A percentile compares a stretch with the other conserved stretches of the same genome.
Evolutionary conservation across 257 asterid species (phyloP).

Genomic region (Fraxinus pennsylvanica): DNA sequence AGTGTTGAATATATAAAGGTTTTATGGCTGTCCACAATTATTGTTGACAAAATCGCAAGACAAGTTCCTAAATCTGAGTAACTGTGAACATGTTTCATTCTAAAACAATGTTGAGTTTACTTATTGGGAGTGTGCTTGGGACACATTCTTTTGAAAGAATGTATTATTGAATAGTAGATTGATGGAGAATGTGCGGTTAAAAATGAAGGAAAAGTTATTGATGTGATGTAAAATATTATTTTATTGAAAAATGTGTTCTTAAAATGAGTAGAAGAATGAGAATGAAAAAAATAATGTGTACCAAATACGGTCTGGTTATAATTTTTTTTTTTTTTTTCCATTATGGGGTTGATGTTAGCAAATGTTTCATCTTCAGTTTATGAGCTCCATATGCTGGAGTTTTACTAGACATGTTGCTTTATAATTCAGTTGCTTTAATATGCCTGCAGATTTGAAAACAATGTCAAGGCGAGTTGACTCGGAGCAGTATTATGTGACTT

Average conservation of each 20-base stretch:
- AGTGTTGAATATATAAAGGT: background rate
- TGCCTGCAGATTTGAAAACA: slow-evolving; percentile 71
- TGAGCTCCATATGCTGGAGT: background rate
- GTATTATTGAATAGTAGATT: no score
- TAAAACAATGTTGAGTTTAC: background rate
- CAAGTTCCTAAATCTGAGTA: background rate
- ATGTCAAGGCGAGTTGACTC: slow-evolving; percentile 94
- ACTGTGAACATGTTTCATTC: background rate
- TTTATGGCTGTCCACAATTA: background rate
- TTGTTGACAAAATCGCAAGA: background rate
- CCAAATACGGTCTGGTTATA: background rate
- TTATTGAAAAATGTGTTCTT: no score
- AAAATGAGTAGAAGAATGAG: no score
- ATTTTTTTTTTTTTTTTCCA: background rate
- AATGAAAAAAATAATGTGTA: no score
- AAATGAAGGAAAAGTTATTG: no score
- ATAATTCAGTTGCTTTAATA: background rate
- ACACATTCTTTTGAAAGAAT: no score
- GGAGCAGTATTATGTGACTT: slow-evolving; percentile 79
- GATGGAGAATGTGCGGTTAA: no score
- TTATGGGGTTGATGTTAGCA: background rate
- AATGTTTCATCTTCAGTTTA: background rate
- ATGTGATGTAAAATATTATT: no score
- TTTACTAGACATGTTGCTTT: background rate
- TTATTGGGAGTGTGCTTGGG: background rate